Evolutionary conservation across 2,329 filamentous ascomycete species (phyloP).

Genomic region (Colletotrichum costaricense): DNA sequence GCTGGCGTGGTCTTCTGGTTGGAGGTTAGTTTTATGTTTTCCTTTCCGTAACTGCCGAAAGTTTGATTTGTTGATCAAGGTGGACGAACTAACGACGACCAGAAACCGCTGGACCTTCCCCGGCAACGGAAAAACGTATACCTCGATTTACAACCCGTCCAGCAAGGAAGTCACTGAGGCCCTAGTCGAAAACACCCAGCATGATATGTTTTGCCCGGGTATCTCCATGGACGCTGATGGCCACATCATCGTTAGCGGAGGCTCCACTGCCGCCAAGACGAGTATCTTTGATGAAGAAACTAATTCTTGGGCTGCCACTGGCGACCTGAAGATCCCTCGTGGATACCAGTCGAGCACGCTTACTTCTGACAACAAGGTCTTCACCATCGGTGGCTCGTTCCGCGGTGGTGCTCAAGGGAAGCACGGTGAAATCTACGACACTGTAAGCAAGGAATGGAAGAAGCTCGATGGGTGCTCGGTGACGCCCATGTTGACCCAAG

Average conservation of each 20-base stretch:
- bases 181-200: conserved; percentile 51
- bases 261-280: conserved; percentile 57
- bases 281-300: conserved; percentile 56
- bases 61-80: not conserved
- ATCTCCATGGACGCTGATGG: conserved; percentile 61
- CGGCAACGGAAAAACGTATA: not conserved
- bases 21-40: not conserved
- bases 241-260: conserved; percentile 63
- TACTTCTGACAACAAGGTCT: conserved; percentile 61
- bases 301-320: conserved; percentile 49
- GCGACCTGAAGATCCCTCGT: conserved; percentile 56
- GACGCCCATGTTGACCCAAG: conserved; percentile 60
- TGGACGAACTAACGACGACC: not conserved
- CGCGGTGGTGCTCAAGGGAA: conserved; percentile 60
- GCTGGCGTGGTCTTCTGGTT: conserved; percentile 41
- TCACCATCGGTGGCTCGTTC: conserved; percentile 66
- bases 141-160: conserved; percentile 19
- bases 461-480: conserved; percentile 53
- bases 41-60: not conserved
- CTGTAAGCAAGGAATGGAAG: conserved; percentile 57
- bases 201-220: conserved; percentile 68
- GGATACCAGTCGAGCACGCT: conserved; percentile 64
- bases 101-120: conserved; percentile 13
- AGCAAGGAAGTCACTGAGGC: conserved; percentile 39
- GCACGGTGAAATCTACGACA: conserved; percentile 65